phyloP scores from a whole-genome alignment of 495 filamentous ascomycete genomes.

The Hyaloscypha finlandica region DNA sequence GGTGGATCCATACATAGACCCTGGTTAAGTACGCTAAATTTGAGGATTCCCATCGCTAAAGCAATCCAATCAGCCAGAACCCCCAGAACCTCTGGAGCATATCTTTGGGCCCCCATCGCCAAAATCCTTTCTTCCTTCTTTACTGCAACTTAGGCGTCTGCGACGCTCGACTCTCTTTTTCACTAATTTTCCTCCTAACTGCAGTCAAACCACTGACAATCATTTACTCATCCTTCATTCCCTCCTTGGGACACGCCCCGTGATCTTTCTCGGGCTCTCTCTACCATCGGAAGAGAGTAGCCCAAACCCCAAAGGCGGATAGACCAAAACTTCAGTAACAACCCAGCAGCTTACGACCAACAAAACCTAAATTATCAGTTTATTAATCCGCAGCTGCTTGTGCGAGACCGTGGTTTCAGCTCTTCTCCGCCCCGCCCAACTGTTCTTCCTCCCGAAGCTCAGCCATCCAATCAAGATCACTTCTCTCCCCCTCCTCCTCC shows the following conservation, averaged over 20 bases:
- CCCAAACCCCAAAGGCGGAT: background rate
- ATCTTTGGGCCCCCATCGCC: background rate
- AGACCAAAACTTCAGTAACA: background rate
- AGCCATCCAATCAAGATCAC: background rate
- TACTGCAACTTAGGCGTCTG: background rate
- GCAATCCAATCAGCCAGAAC: background rate
- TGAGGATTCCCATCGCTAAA: constrained; percentile 1
- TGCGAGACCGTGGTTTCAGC: background rate
- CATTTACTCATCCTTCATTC: background rate
- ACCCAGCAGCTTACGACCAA: background rate
- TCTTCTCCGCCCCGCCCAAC: background rate
- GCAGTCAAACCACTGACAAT: background rate
- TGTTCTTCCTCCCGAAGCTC: background rate
- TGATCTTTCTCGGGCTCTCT: constrained; percentile 1
- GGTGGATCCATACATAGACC: background rate
- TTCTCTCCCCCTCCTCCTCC: background rate
- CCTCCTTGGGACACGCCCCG: background rate
- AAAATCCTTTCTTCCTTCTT: background rate
- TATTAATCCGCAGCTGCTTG: background rate
- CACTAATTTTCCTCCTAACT: background rate
- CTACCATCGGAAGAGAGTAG: background rate
- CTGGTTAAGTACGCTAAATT: background rate
- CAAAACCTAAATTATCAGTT: background rate
- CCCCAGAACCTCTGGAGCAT: background rate
- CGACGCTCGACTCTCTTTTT: background rate